These are phyloP conservation scores for Rhodotorula toruloides DNA, from an alignment of 768 basidiomycete species.

Conservation along the genomic window DNA sequence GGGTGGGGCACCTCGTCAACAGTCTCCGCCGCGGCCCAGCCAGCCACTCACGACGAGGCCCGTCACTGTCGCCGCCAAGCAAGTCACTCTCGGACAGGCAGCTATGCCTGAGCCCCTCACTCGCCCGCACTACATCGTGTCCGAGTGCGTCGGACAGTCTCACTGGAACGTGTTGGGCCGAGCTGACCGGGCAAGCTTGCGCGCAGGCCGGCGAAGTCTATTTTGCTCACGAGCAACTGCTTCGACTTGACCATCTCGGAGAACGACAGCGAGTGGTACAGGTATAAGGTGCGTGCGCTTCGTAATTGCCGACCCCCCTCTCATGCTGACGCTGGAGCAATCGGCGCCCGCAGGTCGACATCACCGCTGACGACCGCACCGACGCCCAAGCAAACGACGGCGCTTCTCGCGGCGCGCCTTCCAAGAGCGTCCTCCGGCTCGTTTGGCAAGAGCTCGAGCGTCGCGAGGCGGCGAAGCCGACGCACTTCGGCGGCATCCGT, in stretches of 20 bases:
- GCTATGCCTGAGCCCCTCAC: too few relatives aligned
- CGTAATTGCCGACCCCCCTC: neutral
- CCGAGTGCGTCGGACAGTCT: too few relatives aligned
- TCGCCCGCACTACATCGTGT: too few relatives aligned
- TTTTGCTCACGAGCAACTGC: neutral
- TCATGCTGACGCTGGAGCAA: too few relatives aligned
- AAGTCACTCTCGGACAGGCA: too few relatives aligned
- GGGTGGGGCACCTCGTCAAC: neutral
- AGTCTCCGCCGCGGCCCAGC: neutral
- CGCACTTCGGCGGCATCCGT: neutral
- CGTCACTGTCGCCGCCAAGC: too few relatives aligned
- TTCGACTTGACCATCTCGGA: neutral
- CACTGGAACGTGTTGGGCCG: too few relatives aligned
- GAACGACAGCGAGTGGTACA: neutral
- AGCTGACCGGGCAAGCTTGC: too few relatives aligned
- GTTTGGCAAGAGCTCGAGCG: neutral
- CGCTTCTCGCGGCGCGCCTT: neutral
- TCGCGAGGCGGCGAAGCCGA: neutral
- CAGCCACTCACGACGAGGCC: neutral
- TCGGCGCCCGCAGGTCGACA: slow-evolving; percentile 1
- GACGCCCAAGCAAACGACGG: neutral
- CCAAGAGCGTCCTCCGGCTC: neutral
- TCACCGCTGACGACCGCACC: neutral
- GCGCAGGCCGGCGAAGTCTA: too few relatives aligned
- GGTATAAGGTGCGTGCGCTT: slow-evolving; percentile 13